Evolutionary conservation across 805 yeast species (phyloP).

Genomic region (Wickerhamomyces bisporus): DNA sequence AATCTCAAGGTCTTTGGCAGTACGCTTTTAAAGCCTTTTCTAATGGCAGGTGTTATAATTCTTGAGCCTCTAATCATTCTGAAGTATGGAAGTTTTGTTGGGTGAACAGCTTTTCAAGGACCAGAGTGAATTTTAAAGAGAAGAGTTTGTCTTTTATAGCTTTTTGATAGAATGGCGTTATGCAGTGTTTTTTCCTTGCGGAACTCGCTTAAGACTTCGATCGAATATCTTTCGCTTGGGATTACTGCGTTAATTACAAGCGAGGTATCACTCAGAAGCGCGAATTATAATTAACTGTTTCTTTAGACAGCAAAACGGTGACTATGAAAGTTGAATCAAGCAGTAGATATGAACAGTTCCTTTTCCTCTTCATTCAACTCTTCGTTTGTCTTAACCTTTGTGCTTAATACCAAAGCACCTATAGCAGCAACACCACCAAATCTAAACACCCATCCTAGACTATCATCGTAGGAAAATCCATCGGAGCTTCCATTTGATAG

Average conservation of each 20-base stretch:
- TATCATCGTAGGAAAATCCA: slow-evolving; percentile 30
- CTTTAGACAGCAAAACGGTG: too few species aligned
- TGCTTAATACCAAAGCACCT: slow-evolving; percentile 39
- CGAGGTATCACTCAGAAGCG: too few species aligned
- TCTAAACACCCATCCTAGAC: slow-evolving; percentile 53
- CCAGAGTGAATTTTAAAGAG: too few species aligned
- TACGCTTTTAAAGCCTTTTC: not conserved
- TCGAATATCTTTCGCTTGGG: not conserved
- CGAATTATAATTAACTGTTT: too few species aligned
- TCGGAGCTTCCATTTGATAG: slow-evolving; percentile 24
- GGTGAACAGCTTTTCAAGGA: too few species aligned
- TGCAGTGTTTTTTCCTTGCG: not conserved
- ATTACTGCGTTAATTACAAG: too few species aligned
- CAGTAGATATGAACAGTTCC: slow-evolving; percentile 5
- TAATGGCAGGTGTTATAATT: not conserved
- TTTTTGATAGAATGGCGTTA: not conserved
- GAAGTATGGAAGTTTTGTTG: too few species aligned
- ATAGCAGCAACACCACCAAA: slow-evolving; percentile 48
- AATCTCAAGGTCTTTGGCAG: too few species aligned
- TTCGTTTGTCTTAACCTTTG: slow-evolving; percentile 37
- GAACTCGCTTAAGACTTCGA: not conserved
- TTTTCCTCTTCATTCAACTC: slow-evolving; percentile 30
- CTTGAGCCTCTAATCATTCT: slow-evolving; percentile 1
- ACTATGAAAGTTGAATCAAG: not conserved
- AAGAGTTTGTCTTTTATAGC: too few species aligned